Evolutionary conservation across 2,329 filamentous ascomycete genomes (phyloP).

Genomic region (Amesomyces nigricolor): DNA sequence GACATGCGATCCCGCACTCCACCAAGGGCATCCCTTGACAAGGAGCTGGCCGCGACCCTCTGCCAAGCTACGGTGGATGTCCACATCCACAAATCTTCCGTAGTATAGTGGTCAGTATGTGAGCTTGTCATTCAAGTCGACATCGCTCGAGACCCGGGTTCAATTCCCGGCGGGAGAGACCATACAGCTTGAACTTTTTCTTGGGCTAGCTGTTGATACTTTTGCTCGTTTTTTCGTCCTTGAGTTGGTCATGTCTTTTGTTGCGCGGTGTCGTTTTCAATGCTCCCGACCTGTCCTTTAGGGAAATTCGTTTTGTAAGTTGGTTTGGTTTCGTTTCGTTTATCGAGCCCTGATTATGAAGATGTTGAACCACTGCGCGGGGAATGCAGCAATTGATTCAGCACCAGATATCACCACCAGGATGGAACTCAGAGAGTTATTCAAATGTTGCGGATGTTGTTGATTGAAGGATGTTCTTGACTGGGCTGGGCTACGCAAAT

Average conservation of each 20-base stretch:
- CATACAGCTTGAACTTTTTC: not conserved
- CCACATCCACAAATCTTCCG: conserved; percentile 8
- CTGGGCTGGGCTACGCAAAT: no score
- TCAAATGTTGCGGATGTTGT: no score
- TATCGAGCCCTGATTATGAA: no score
- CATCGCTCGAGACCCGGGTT: conserved; percentile 15
- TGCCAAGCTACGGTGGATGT: conserved; percentile 7
- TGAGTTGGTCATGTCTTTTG: not conserved
- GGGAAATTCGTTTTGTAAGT: no score
- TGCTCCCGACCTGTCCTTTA: not conserved
- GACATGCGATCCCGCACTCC: no score
- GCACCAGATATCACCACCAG: no score
- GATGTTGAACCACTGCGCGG: no score
- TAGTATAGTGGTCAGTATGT: conserved; percentile 15
- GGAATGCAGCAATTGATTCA: no score
- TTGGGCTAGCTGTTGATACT: no score
- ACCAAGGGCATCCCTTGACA: not conserved
- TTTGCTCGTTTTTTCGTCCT: not conserved
- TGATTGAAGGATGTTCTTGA: not conserved
- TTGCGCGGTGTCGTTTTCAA: not conserved
- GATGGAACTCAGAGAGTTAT: no score
- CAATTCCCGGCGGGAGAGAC: conserved; percentile 9
- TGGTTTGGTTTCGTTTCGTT: no score
- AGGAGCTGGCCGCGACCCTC: not conserved
- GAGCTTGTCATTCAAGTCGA: conserved; percentile 2